Evolutionary conservation across 306 rosid species (phyloP).

Genomic region (Trifolium repens): DNA sequence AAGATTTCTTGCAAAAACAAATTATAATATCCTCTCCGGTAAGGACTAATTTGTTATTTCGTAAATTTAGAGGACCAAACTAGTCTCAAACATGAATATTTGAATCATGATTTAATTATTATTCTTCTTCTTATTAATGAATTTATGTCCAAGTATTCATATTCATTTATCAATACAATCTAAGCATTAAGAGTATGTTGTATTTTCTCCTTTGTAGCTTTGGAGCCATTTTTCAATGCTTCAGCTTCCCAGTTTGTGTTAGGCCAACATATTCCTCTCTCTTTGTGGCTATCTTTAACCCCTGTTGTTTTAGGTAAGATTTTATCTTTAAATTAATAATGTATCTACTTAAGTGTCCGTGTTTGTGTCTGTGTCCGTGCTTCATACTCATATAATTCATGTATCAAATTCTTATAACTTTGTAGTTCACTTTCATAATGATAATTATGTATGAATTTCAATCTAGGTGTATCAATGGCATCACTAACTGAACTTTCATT

Average conservation of each 20-base stretch:
- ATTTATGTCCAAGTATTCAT: background rate
- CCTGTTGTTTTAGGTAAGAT: conserved; percentile 24
- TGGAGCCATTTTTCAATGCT: conserved; percentile 31
- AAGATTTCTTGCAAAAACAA: background rate
- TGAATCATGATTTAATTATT: background rate
- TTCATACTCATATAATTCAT: background rate
- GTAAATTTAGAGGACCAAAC: too few species aligned
- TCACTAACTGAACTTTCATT: conserved; percentile 29
- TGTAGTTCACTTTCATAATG: background rate
- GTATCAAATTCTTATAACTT: background rate
- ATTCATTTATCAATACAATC: background rate
- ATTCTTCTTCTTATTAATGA: background rate
- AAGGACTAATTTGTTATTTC: too few species aligned
- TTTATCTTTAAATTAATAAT: background rate
- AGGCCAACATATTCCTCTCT: conserved; percentile 19
- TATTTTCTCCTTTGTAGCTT: background rate
- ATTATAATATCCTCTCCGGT: too few species aligned
- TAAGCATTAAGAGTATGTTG: background rate
- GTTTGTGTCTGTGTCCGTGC: too few species aligned
- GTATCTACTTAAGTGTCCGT: background rate
- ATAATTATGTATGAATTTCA: background rate
- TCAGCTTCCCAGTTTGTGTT: conserved; percentile 28
- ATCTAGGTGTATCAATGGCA: conserved; percentile 30
- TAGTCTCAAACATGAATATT: too few species aligned
- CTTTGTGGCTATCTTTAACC: conserved; percentile 28